Conservation (phyloP, 140 eudicot genomes). For the Flaveria floridana region DNA sequence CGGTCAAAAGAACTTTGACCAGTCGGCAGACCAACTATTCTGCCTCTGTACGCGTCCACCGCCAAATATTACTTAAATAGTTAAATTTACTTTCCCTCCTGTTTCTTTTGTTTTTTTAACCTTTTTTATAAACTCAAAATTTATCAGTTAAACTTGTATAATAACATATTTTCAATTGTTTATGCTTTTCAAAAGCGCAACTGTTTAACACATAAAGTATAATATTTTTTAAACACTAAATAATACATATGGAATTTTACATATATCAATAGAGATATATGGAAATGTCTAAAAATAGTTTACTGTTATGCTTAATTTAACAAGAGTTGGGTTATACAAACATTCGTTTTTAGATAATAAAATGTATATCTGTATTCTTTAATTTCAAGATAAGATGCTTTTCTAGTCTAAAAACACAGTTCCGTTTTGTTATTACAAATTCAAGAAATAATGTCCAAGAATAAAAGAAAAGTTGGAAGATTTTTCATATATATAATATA, state of each 20-base stretch:
- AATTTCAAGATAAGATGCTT: not conserved
- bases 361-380: not conserved
- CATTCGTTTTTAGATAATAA: not conserved
- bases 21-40: not conserved
- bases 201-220: too few relatives aligned
- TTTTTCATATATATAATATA: not conserved
- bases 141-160: too few relatives aligned
- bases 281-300: too few relatives aligned
- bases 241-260: too few relatives aligned
- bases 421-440: not conserved
- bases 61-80: not conserved
- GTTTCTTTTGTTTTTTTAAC: not conserved
- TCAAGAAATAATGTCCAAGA: not conserved
- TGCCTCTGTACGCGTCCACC: not conserved
- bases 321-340: not conserved
- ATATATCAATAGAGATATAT: too few relatives aligned
- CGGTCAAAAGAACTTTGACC: not conserved
- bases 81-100: not conserved
- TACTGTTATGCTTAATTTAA: not conserved
- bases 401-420: not conserved
- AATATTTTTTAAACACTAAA: too few relatives aligned
- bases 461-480: not conserved
- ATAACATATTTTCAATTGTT: too few relatives aligned
- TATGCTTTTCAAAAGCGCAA: too few relatives aligned
- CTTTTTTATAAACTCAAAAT: not conserved